Percentiles rank a stretch among this genome's conserved stretches.
Conservation (phyloP, 179 eudicot genomes). For the Sideroxylon spinosum region DNA sequence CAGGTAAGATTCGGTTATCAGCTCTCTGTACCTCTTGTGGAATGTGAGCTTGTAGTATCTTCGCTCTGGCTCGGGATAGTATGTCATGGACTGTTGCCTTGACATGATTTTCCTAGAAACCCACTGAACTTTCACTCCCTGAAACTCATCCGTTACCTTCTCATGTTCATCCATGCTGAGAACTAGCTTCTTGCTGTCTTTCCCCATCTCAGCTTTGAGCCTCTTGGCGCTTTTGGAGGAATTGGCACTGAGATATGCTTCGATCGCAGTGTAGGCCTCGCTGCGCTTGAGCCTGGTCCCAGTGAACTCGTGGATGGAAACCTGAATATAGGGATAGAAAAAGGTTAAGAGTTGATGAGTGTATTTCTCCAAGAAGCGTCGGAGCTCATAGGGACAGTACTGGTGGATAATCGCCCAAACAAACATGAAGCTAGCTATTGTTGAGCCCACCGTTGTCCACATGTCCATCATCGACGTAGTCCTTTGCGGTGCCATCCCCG, state of each 20-base stretch:
- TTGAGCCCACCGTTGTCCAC: constrained; percentile 26
- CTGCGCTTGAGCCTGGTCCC: constrained; percentile 35
- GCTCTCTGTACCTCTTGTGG: constrained; percentile 19
- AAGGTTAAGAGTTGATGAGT: constrained; percentile 13
- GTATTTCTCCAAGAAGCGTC: constrained; percentile 22
- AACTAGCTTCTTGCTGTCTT: constrained; percentile 29
- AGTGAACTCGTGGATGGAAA: constrained; percentile 41
- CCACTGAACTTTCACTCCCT: constrained; percentile 39
- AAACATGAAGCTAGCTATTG: constrained; percentile 33
- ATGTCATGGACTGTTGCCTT: neutral
- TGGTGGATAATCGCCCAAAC: constrained; percentile 37
- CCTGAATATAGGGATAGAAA: constrained; percentile 36
- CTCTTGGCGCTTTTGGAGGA: constrained; percentile 38
- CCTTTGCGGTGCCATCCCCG: neutral
- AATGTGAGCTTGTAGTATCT: constrained; percentile 21
- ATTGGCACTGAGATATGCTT: constrained; percentile 39
- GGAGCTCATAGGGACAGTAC: constrained; percentile 37
- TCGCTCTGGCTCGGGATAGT: constrained; percentile 15
- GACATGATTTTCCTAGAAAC: neutral
- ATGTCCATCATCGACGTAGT: constrained; percentile 8
- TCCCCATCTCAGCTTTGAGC: constrained; percentile 36
- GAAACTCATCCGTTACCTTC: constrained; percentile 36
- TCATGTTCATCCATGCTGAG: constrained; percentile 37
- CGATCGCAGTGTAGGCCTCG: constrained; percentile 28
- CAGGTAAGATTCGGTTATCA: constrained; percentile 19